A percentile compares a stretch with the other conserved stretches of the same genome.
phyloP scores from a whole-genome alignment of 345 rosid species.

The Firmiana major region DNA sequence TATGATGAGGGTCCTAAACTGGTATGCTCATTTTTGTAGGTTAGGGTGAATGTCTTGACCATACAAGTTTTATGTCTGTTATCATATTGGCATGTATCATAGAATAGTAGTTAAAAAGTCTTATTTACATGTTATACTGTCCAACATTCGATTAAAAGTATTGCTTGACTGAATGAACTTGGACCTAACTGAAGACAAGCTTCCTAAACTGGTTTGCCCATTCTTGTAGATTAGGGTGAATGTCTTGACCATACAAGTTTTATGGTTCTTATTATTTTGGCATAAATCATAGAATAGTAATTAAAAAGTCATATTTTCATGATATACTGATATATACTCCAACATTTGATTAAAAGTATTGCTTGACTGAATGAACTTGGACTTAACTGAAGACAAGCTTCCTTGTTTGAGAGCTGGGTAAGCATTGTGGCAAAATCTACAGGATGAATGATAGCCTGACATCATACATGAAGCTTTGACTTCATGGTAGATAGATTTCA shows the following conservation, averaged over 20 bases:
- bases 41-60: background rate
- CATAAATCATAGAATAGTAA: background rate
- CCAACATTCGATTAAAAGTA: too few relatives aligned
- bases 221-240: background rate
- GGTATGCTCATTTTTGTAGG: constrained; percentile 38
- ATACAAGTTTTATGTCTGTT: too few relatives aligned
- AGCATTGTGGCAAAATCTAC: background rate
- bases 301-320: background rate
- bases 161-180: too few relatives aligned
- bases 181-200: too few relatives aligned
- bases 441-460: background rate
- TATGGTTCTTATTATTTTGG: background rate
- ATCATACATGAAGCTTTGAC: background rate
- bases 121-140: too few relatives aligned
- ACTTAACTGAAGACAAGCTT: background rate
- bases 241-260: background rate
- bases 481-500: background rate
- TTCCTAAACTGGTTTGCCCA: too few relatives aligned
- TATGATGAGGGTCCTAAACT: constrained; percentile 79
- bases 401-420: background rate
- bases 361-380: background rate
- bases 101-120: too few relatives aligned
- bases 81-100: too few relatives aligned
- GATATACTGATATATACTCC: background rate
- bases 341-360: background rate